Percentiles rank a stretch among this genome's conserved stretches.
These are phyloP conservation scores for Solanum hybrid DNA, from an alignment of 305 asterid species.

Conservation along the genomic window DNA sequence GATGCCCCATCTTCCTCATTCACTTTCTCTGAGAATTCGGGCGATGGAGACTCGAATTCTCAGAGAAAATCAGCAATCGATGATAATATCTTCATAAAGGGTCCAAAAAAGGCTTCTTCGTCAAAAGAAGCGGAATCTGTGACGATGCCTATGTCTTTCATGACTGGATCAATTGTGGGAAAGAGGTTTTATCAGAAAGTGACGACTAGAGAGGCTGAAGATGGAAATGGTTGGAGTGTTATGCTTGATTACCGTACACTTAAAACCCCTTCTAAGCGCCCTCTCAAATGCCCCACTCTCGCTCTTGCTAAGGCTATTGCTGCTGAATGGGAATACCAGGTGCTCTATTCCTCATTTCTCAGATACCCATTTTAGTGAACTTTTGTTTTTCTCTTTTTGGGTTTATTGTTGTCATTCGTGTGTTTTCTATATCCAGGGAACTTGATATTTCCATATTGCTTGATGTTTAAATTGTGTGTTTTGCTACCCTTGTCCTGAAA, in stretches of 20 bases:
- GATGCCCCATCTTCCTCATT: slow-evolving; percentile 34
- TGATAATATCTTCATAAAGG: slow-evolving; percentile 37
- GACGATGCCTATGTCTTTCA: slow-evolving; percentile 78
- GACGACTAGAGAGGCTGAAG: slow-evolving; percentile 73
- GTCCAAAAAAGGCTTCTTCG: slow-evolving; percentile 20
- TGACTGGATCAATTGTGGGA: slow-evolving; percentile 97
- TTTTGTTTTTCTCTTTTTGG: not conserved
- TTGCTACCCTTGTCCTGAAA: not conserved
- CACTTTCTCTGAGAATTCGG: slow-evolving; percentile 30
- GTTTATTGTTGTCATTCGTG: not conserved
- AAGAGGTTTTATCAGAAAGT: slow-evolving; percentile 71
- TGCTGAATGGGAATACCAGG: slow-evolving; percentile 98
- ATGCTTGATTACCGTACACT: slow-evolving; percentile 95
- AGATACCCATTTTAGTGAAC: not conserved
- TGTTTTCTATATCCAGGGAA: not conserved
- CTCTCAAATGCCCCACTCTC: slow-evolving; percentile 70
- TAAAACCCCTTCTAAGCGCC: slow-evolving; percentile 74
- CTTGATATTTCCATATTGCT: not conserved
- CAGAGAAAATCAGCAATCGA: not conserved
- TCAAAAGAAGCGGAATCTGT: slow-evolving; percentile 28
- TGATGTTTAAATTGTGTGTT: not conserved
- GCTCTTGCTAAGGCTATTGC: slow-evolving; percentile 91
- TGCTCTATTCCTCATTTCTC: slow-evolving; percentile 9
- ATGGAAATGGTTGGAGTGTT: slow-evolving; percentile 79
- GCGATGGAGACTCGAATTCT: slow-evolving; percentile 3